Percentiles rank a stretch among this genome's conserved stretches.
These are phyloP conservation scores for Tylopilus sp. DNA, from an alignment of 1,284 basidiomycete genomes.

Conservation along the genomic window DNA sequence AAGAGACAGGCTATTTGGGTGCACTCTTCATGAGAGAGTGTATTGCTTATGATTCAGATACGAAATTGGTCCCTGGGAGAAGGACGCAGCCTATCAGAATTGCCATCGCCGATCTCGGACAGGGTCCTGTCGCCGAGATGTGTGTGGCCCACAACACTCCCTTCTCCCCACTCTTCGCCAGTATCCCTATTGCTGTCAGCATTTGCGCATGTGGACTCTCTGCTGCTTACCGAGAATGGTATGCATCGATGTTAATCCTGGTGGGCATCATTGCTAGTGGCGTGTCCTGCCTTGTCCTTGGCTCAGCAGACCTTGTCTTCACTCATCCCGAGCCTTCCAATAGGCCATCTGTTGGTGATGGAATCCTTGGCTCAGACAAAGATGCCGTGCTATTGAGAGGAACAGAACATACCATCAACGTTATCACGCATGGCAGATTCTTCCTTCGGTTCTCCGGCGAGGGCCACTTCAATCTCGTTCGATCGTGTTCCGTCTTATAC, in stretches of 20 bases:
- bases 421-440: conserved; percentile 28
- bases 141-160: not conserved
- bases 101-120: not conserved
- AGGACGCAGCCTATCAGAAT: not conserved
- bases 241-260: not conserved
- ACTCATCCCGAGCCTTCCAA: not conserved
- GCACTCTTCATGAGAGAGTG: not conserved
- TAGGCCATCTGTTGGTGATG: not conserved
- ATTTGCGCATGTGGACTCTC: not conserved
- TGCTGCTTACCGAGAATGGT: not conserved
- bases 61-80: not conserved
- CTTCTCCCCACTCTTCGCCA: not conserved
- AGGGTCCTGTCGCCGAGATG: not conserved
- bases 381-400: conserved; percentile 18
- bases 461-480: conserved; percentile 10
- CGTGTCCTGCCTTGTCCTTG: not conserved
- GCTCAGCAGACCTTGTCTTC: not conserved
- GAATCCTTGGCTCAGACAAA: not conserved
- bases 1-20: not conserved
- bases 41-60: not conserved
- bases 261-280: not conserved
- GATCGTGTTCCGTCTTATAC: conserved; percentile 6
- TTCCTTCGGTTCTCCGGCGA: conserved; percentile 16
- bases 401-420: conserved; percentile 28
- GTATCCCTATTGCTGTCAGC: not conserved